A percentile compares a stretch with the other conserved stretches of the same genome.
Evolutionary conservation across 2,329 filamentous ascomycete genomes (phyloP).

Genomic region (Neofusicoccum kwambonambiense): DNA sequence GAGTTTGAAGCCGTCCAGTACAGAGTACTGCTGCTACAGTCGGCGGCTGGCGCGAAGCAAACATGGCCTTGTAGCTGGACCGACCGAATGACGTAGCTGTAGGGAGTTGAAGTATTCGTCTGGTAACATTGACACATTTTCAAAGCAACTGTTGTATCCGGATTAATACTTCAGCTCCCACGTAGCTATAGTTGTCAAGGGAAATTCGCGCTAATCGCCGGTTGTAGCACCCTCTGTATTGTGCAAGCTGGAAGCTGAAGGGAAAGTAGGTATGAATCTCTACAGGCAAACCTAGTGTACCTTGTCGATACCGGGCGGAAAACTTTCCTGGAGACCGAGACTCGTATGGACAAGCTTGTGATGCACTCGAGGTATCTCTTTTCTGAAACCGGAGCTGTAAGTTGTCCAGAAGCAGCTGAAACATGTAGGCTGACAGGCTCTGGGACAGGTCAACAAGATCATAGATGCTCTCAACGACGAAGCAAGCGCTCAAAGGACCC

Average conservation of each 20-base stretch:
- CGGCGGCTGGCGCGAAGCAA: no score
- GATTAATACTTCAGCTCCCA: no score
- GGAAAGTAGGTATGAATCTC: neutral
- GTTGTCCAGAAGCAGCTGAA: neutral
- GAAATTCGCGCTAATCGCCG: no score
- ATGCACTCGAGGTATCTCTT: slow-evolving; percentile 10
- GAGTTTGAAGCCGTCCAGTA: no score
- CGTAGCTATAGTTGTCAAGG: no score
- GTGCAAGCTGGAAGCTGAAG: neutral
- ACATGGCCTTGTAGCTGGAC: no score
- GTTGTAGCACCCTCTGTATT: neutral
- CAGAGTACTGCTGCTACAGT: no score
- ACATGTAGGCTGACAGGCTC: neutral
- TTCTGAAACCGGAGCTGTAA: slow-evolving; percentile 6
- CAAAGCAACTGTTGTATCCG: no score
- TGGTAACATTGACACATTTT: no score
- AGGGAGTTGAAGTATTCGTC: no score
- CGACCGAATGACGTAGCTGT: no score
- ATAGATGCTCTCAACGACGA: slow-evolving; percentile 1
- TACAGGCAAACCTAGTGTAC: slow-evolving; percentile 6
- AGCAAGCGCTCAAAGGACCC: neutral
- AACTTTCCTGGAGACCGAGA: slow-evolving; percentile 8
- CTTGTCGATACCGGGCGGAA: slow-evolving; percentile 9
- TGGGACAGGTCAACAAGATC: slow-evolving; percentile 3
- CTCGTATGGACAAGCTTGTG: slow-evolving; percentile 12